Evolutionary conservation across 495 filamentous ascomycete genomes (phyloP), one percentile per base, ranked within the genome.

Genomic region (Xylaria sp.): DNA sequence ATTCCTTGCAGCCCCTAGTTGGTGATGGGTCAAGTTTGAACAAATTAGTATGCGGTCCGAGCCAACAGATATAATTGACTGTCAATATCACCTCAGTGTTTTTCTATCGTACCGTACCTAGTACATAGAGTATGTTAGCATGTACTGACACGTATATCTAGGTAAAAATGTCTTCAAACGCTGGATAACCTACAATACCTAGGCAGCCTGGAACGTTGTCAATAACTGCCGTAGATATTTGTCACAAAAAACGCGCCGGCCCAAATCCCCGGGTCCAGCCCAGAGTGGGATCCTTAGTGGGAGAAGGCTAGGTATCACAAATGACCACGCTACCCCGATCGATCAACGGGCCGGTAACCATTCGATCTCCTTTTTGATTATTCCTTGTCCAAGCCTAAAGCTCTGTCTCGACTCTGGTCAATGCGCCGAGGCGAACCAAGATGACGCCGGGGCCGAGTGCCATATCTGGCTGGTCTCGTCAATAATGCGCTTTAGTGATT

Each of bases 241-340:
- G 64, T 67, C 64, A 67, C 19, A n/a, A n/a, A n/a, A n/a, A n/a
- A n/a, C n/a, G n/a, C n/a, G n/a, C n/a, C n/a, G 64, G 64, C 64
- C 64, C 64, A 43, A 67, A n/a, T 55, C n/a, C 64, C 35, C 64
- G 64, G 64, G 64, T 67, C 48, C 48, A 67, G 46, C 33, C 64
- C 48, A 50, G n/a, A 26, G n/a, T n/a, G n/a, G n/a, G n/a, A n/a
- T n/a, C n/a, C n/a, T n/a, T n/a, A n/a, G n/a, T n/a, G n/a, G n/a
- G 19, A 29, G 19, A 33, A 11, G 7, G n/a, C 64, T 31, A n/a
- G n/a, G n/a, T n/a, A 55, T 44, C 37, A 35, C 11, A 48, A 50
- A 37, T 43, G 44, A 43, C 43, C 24, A n/a, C 58, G 37, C 21
- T 46, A 15, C 61, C 46, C 21, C 5, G 64, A 67, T 67, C 64